phyloP scores from a whole-genome alignment of 2,329 filamentous ascomycete species.

The Lachnellula suecica region DNA sequence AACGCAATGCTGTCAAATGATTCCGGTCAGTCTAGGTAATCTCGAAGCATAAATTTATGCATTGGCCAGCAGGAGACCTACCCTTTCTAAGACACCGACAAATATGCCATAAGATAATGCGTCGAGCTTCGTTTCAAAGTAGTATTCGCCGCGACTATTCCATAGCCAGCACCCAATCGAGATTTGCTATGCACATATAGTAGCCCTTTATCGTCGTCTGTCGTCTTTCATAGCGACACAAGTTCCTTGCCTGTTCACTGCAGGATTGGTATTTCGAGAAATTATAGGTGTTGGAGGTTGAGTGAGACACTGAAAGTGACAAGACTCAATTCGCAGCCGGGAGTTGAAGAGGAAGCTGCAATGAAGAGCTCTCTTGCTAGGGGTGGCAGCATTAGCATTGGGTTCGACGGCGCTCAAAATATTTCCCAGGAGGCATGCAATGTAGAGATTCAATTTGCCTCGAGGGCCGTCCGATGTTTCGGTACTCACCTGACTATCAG shows the following conservation, averaged over 20 bases:
- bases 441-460: background rate
- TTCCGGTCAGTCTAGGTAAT: background rate
- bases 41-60: background rate
- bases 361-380: background rate
- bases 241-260: too few relatives aligned
- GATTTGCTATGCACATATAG: slow-evolving; percentile 3
- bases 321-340: too few relatives aligned
- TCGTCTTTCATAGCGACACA: slow-evolving; percentile 15
- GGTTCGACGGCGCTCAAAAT: background rate
- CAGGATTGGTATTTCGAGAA: too few relatives aligned
- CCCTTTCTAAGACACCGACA: slow-evolving; percentile 16
- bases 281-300: too few relatives aligned
- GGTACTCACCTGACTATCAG: slow-evolving; percentile 8
- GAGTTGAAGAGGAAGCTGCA: background rate
- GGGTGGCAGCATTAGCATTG: background rate
- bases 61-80: slow-evolving; percentile 10
- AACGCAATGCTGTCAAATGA: too few relatives aligned
- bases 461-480: background rate
- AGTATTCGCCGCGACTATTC: slow-evolving; percentile 8
- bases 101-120: slow-evolving; percentile 20
- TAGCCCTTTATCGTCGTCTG: slow-evolving; percentile 4
- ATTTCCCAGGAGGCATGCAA: too few relatives aligned
- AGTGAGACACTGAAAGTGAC: too few relatives aligned
- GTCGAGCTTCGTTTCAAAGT: slow-evolving; percentile 14
- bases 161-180: slow-evolving; percentile 7